phyloP scores from a whole-genome alignment of 441 rosid species.

The Caryocar brasiliense region DNA sequence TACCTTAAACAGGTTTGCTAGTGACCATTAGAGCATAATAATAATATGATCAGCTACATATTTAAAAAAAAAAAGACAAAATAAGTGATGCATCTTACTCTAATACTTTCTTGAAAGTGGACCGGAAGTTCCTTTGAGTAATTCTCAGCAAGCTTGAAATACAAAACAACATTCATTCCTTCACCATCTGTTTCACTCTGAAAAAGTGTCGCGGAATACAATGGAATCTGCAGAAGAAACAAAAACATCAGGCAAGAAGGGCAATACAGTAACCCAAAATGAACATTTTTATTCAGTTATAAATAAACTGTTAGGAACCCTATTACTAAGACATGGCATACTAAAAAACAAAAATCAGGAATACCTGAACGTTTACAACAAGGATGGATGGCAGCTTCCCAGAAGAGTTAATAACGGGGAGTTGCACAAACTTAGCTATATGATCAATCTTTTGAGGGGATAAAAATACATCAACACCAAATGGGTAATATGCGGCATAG shows the following conservation, averaged over 20 bases:
- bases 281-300: not conserved
- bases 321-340: no score
- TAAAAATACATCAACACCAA: slow-evolving; percentile 81
- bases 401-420: slow-evolving; percentile 42
- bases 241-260: slow-evolving; percentile 1
- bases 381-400: slow-evolving; percentile 63
- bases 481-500: slow-evolving; percentile 75
- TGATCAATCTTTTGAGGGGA: slow-evolving; percentile 63
- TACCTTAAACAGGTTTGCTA: not conserved
- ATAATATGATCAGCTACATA: no score
- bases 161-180: slow-evolving; percentile 73
- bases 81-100: slow-evolving; percentile 29
- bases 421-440: slow-evolving; percentile 67
- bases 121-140: slow-evolving; percentile 52
- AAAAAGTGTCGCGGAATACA: slow-evolving; percentile 61
- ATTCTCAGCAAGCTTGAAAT: slow-evolving; percentile 71
- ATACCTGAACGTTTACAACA: slow-evolving; percentile 87
- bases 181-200: slow-evolving; percentile 79
- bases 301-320: not conserved
- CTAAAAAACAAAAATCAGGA: not conserved
- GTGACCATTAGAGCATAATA: not conserved
- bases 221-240: slow-evolving; percentile 46
- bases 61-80: not conserved
- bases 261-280: not conserved
- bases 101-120: slow-evolving; percentile 64